These are phyloP conservation scores for Schrenkiella parvula DNA, from an alignment of 345 rosid genomes.

Conservation along the genomic window DNA sequence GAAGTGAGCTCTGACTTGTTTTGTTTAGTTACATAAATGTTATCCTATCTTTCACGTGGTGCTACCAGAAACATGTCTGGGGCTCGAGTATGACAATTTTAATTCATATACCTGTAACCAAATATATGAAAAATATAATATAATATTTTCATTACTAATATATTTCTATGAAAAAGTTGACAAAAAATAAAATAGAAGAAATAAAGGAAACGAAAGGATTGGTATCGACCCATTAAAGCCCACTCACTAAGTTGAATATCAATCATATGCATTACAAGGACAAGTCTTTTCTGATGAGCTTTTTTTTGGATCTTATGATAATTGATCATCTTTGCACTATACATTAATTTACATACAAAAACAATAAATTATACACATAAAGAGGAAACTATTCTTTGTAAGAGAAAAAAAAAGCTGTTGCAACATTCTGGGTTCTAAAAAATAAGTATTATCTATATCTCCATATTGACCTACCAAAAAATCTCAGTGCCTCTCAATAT, in stretches of 20 bases:
- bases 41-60: slow-evolving; percentile 37
- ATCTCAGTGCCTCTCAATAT: slow-evolving; percentile 17
- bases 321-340: background rate
- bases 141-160: background rate
- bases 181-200: background rate
- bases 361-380: background rate
- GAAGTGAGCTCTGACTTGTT: slow-evolving; percentile 34
- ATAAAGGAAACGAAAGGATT: slow-evolving; percentile 21
- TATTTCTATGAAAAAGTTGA: too few relatives aligned
- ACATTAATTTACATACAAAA: slow-evolving; percentile 1
- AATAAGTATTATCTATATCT: slow-evolving; percentile 11
- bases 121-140: background rate
- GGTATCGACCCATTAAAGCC: slow-evolving; percentile 21
- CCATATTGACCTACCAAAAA: slow-evolving; percentile 26
- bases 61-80: slow-evolving; percentile 31
- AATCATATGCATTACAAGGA: slow-evolving; percentile 35
- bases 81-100: slow-evolving; percentile 27
- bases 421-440: background rate
- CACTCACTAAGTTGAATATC: slow-evolving; percentile 23
- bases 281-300: slow-evolving; percentile 31
- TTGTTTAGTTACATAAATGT: slow-evolving; percentile 30
- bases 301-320: slow-evolving; percentile 31
- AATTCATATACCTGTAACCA: slow-evolving; percentile 8
- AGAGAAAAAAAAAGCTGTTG: background rate
- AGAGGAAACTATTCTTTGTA: background rate